phyloP scores from a whole-genome alignment of 768 basidiomycete species.

The Strobilomyces confusus region DNA sequence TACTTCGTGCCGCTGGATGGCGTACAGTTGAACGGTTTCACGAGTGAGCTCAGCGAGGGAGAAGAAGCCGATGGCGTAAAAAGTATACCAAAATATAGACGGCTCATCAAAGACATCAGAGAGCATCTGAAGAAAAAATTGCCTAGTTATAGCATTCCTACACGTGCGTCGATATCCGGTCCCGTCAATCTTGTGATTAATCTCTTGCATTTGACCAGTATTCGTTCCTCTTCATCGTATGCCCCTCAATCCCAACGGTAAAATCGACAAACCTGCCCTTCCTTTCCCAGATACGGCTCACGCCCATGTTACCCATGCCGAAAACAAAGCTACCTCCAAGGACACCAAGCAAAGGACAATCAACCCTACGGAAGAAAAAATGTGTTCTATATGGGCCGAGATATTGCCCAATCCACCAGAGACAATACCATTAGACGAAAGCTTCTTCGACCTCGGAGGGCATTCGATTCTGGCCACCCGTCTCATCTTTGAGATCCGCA shows the following conservation, averaged over 20 bases:
- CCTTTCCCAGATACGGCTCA: slow-evolving; percentile 98
- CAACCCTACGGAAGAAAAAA: slow-evolving; percentile 70
- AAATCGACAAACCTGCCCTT: slow-evolving; percentile 96
- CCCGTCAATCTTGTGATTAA: slow-evolving; percentile 2
- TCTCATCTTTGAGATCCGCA: slow-evolving; percentile 94
- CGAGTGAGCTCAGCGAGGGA: slow-evolving; percentile 54
- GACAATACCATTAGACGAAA: slow-evolving; percentile 83
- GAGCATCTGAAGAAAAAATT: slow-evolving; percentile 96
- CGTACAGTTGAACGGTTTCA: slow-evolving; percentile 60
- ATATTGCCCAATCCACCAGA: slow-evolving; percentile 77
- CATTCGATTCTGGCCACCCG: slow-evolving; percentile 98
- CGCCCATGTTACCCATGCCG: slow-evolving; percentile 37
- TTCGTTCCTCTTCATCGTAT: slow-evolving; percentile 93
- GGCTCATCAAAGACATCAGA: slow-evolving; percentile 88
- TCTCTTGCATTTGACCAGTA: slow-evolving; percentile 42
- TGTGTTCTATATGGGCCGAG: slow-evolving; percentile 80
- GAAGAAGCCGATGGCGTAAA: slow-evolving; percentile 55
- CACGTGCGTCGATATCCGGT: slow-evolving; percentile 49
- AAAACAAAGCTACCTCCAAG: slow-evolving; percentile 32
- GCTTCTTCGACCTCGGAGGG: slow-evolving; percentile 97
- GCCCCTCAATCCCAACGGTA: slow-evolving; percentile 98
- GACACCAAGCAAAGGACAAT: slow-evolving; percentile 36
- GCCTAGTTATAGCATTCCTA: slow-evolving; percentile 90
- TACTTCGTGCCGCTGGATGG: slow-evolving; percentile 92
- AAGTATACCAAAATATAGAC: slow-evolving; percentile 81